A percentile compares a stretch with the other conserved stretches of the same genome.
These are phyloP conservation scores for Acmispon strigosus DNA, from an alignment of 306 rosid genomes.

Conservation along the genomic window DNA sequence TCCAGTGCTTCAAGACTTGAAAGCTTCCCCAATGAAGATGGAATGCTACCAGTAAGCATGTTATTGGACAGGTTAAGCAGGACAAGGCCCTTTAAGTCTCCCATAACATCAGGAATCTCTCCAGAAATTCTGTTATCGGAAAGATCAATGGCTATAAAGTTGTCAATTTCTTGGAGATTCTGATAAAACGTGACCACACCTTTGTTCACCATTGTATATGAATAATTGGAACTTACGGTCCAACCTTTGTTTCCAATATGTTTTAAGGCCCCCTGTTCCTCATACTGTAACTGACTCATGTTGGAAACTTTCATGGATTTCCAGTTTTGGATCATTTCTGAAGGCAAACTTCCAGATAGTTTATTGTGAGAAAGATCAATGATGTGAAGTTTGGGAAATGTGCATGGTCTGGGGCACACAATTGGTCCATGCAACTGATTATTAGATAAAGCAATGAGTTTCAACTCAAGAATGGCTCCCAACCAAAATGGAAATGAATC, in stretches of 20 bases:
- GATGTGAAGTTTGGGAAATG: conserved; percentile 23
- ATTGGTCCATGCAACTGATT: conserved; percentile 10
- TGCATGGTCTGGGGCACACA: not conserved
- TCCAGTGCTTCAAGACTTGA: conserved; percentile 19
- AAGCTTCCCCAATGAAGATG: conserved; percentile 22
- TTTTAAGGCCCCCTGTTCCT: rapidly evolving
- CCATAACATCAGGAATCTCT: not conserved
- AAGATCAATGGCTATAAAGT: conserved; percentile 10
- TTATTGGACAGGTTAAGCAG: conserved; percentile 22
- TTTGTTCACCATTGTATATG: conserved; percentile 9
- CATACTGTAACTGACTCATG: not conserved
- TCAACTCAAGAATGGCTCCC: conserved; percentile 26
- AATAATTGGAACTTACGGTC: not conserved
- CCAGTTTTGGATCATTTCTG: not conserved
- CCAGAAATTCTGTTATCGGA: conserved; percentile 27
- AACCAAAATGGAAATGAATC: conserved; percentile 41
- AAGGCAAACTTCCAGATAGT: conserved; percentile 2
- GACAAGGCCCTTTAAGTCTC: conserved; percentile 2
- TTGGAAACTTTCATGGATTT: not conserved
- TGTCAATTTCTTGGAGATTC: not conserved
- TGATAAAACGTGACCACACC: not conserved
- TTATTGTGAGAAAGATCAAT: conserved; percentile 21
- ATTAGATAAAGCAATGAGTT: not conserved
- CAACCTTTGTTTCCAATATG: not conserved
- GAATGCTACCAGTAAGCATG: conserved; percentile 14